A percentile compares a stretch with the other conserved stretches of the same genome.
phyloP scores from a whole-genome alignment of 345 rosid species.

The Excoecaria agallocha region DNA sequence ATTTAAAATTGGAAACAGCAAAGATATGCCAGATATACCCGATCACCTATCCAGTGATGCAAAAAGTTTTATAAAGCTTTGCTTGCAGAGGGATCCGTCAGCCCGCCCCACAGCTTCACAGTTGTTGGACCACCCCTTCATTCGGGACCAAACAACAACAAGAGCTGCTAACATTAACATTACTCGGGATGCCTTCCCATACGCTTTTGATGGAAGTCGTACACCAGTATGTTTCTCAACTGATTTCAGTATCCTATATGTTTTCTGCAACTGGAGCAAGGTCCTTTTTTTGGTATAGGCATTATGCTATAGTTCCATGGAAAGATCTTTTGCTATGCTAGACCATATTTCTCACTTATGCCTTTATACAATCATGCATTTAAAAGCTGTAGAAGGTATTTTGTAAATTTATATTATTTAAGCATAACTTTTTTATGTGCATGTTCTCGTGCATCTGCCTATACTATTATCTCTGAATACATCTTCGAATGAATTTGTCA shows the following conservation, averaged over 20 bases:
- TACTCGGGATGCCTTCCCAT: constrained; percentile 54
- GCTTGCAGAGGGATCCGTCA: constrained; percentile 84
- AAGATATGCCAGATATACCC: constrained; percentile 89
- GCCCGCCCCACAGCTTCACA: constrained; percentile 77
- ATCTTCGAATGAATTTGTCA: neutral
- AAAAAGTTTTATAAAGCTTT: constrained; percentile 64
- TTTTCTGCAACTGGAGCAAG: neutral
- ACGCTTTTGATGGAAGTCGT: constrained; percentile 61
- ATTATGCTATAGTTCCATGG: neutral
- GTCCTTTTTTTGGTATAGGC: neutral
- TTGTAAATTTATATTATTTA: neutral
- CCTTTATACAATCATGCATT: too few species aligned
- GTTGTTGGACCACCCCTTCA: constrained; percentile 76
- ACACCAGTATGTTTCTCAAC: constrained; percentile 50
- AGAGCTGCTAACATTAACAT: constrained; percentile 47
- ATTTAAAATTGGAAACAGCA: constrained; percentile 95
- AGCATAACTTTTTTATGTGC: neutral
- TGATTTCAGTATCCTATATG: neutral
- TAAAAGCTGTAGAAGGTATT: too few species aligned
- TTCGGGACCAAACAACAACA: constrained; percentile 55
- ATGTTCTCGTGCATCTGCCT: neutral
- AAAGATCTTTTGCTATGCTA: neutral
- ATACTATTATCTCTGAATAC: neutral
- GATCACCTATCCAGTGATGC: constrained; percentile 85
- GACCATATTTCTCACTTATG: neutral